Base-by-base conservation (phyloP, 352 stramenopile species). In the Pythium guiyangense region DNA sequence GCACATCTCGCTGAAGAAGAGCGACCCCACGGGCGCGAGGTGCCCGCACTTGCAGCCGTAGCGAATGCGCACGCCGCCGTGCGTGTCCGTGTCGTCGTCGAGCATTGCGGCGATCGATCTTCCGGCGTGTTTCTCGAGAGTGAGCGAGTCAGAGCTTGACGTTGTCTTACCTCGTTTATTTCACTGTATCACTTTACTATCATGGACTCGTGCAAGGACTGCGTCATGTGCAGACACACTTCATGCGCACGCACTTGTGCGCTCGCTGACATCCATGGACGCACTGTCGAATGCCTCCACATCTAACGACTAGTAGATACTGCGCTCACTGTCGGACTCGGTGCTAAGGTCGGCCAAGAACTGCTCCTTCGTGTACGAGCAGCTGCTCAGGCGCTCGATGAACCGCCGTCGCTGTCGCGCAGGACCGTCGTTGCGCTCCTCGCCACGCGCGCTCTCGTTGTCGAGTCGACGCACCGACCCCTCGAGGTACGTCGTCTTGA, bases 1-100 rank as follows among this genome's bases (percentile, higher is more conserved):
- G 45, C 80, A 89, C 27, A 79, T 71, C 42, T 92, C 83, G 55
- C 84, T 92, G 68, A 73, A 94, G 64, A 90, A 92, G 49, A 94
- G 62, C 15, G 65, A 54, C 49, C 67, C 52, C 15, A 92, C 43
- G 17, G 84, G 80, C 49, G 67, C 71, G 63, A 81, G 65, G 61
- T 81, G 67, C 12, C 84, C 84, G 67, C 84, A 94, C 49, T 73
- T 70, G 70, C 84, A 94, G 47, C 64, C 75, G 66, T 94, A 94
- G 59, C 66, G 71, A 49, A 94, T 70, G 62, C 60, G 50, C 46
- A 82, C 74, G 44, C 48, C 74, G 49, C 69, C 74, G 9, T 67
- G 47, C 5, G 35, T 34, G 46, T 43, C 59, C 31, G 31, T 12
- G 14, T 48, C 26, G n/a, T 66, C 34, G 18, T n/a, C 39, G 17